These are phyloP conservation scores for Melaleuca alternifolia DNA, from an alignment of 345 rosid species.

Conservation along the genomic window DNA sequence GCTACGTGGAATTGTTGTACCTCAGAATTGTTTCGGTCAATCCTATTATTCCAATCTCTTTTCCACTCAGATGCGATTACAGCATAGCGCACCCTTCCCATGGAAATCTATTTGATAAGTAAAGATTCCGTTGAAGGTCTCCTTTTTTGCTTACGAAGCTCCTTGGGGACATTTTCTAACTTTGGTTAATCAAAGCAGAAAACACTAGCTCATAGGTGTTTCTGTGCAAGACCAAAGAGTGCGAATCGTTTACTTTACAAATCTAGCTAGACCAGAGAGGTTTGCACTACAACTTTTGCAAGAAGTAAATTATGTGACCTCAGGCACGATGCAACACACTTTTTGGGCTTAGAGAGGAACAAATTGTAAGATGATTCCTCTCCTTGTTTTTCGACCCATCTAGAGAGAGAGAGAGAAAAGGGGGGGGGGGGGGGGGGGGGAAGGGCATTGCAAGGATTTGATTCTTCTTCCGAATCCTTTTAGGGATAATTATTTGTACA, in stretches of 20 bases:
- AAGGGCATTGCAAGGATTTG: background rate
- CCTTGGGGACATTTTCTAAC: background rate
- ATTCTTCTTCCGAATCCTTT: background rate
- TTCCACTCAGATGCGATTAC: background rate
- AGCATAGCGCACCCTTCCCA: background rate
- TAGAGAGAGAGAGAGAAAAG: background rate
- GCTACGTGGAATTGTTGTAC: background rate
- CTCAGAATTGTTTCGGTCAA: background rate
- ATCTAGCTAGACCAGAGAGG: background rate
- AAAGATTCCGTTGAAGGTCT: background rate
- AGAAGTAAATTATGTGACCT: background rate
- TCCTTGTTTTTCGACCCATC: background rate
- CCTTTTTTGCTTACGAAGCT: background rate
- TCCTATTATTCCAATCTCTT: background rate
- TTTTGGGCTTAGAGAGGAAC: background rate
- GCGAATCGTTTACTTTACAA: background rate
- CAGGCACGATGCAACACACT: background rate
- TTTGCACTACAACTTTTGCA: background rate
- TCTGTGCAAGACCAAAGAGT: background rate
- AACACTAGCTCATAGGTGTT: background rate
- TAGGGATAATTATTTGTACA: background rate
- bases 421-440: too few species aligned
- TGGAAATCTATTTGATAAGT: background rate
- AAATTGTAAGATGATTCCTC: background rate
- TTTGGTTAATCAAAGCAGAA: background rate